Evolutionary conservation across 345 rosid genomes (phyloP).

Genomic region (Eucalyptus tenuipes): DNA sequence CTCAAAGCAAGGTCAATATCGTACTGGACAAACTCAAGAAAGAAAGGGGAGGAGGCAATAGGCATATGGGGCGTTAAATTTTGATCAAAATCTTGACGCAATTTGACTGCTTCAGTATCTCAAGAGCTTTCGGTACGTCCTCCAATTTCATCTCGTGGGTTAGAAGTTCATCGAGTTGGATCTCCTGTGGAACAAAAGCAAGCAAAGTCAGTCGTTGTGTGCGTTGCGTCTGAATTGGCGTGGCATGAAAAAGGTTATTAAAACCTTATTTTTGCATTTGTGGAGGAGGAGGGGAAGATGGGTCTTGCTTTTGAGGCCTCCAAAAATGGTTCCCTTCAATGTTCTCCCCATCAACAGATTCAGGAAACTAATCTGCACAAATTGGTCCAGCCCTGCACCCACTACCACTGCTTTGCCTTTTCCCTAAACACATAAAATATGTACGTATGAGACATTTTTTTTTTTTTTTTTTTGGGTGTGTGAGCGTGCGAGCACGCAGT

Average conservation of each 20-base stretch:
- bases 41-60: background rate
- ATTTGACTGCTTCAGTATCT: constrained; percentile 13
- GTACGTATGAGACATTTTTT: background rate
- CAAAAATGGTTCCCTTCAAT: constrained; percentile 42
- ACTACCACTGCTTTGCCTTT: constrained; percentile 30
- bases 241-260: background rate
- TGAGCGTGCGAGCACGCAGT: background rate
- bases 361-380: background rate
- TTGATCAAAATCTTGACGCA: constrained; percentile 26
- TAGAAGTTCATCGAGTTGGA: constrained; percentile 39
- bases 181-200: constrained; percentile 4
- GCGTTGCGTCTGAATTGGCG: background rate
- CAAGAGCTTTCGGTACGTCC: constrained; percentile 31
- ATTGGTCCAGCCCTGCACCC: constrained; percentile 8
- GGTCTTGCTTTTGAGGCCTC: constrained; percentile 44
- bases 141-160: constrained; percentile 34
- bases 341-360: constrained; percentile 29
- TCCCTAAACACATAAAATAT: constrained; percentile 11
- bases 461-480: background rate
- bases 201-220: background rate
- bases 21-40: background rate
- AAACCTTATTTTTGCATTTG: constrained; percentile 33
- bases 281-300: constrained; percentile 33
- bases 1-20: background rate
- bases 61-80: background rate